phyloP scores from a whole-genome alignment of 768 basidiomycete species.

The Pseudohyphozyma bogoriensis region DNA sequence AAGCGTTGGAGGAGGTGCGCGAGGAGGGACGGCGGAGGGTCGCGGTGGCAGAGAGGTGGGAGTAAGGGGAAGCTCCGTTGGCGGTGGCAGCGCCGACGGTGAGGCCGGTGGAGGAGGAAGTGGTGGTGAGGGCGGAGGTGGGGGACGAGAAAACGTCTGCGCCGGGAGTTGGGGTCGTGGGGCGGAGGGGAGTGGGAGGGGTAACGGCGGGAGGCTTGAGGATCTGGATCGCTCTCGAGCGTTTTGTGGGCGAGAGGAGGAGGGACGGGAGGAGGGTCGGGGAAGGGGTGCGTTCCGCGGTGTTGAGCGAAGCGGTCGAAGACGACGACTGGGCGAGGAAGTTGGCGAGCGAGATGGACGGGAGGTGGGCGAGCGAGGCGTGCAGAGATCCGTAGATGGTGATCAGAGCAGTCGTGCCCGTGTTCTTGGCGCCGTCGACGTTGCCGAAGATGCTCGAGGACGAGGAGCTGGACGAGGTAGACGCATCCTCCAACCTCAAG shows the following conservation, averaged over 20 bases:
- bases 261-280: not conserved
- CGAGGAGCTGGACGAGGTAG: conserved; percentile 22
- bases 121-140: too few relatives aligned
- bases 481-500: conserved; percentile 22
- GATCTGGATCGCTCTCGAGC: conserved; percentile 31
- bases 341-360: conserved; percentile 1
- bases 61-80: too few relatives aligned
- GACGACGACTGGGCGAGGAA: not conserved
- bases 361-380: not conserved
- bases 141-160: too few relatives aligned
- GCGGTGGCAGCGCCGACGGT: not conserved
- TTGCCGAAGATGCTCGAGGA: conserved; percentile 1
- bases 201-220: conserved; percentile 16
- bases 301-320: not conserved
- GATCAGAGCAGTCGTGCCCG: not conserved
- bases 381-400: not conserved
- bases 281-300: not conserved
- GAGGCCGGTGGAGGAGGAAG: not conserved
- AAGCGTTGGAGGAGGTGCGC: conserved; percentile 4
- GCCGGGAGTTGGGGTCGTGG: too few relatives aligned
- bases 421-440: not conserved
- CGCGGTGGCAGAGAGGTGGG: conserved; percentile 15
- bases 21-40: conserved; percentile 15
- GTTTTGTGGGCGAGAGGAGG: conserved; percentile 19
- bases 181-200: not conserved